A percentile compares a stretch with the other conserved stretches of the same genome.
phyloP scores from a whole-genome alignment of 345 rosid species.

The Carallia brachiata region DNA sequence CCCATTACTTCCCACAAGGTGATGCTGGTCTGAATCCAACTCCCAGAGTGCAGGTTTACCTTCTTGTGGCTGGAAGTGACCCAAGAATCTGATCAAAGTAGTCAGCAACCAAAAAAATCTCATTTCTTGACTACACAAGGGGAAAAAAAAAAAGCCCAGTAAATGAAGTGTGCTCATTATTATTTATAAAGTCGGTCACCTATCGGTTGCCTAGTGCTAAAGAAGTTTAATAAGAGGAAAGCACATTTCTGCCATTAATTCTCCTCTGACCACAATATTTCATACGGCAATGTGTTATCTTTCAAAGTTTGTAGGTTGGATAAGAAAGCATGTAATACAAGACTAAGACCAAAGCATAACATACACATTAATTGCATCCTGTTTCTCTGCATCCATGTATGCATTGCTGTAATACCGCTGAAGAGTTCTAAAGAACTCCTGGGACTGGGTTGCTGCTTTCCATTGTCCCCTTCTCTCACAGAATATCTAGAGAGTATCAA shows the following conservation, averaged over 20 bases:
- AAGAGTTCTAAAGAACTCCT: slow-evolving; percentile 95
- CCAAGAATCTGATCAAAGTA: slow-evolving; percentile 62
- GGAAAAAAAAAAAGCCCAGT: background rate
- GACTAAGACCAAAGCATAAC: background rate
- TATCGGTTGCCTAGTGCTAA: too few relatives aligned
- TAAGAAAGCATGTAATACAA: background rate
- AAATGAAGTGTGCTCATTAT: too few relatives aligned
- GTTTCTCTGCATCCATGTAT: slow-evolving; percentile 94
- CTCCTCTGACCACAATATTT: too few relatives aligned
- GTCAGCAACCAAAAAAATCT: background rate
- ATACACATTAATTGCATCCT: slow-evolving; percentile 91
- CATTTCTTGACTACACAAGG: background rate
- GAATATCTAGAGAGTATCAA: slow-evolving; percentile 61
- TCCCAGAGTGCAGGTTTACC: slow-evolving; percentile 88
- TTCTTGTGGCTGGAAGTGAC: slow-evolving; percentile 75
- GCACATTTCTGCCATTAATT: too few relatives aligned
- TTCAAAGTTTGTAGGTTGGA: too few relatives aligned
- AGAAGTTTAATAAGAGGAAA: too few relatives aligned
- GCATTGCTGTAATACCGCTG: slow-evolving; percentile 96
- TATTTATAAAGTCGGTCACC: too few relatives aligned
- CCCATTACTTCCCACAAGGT: slow-evolving; percentile 27
- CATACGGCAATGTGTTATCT: too few relatives aligned
- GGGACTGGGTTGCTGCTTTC: slow-evolving; percentile 98
- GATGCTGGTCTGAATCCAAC: slow-evolving; percentile 59
- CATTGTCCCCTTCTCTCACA: slow-evolving; percentile 95